Base-by-base conservation (phyloP, 306 rosid species). In the Cajanus cajan region DNA sequence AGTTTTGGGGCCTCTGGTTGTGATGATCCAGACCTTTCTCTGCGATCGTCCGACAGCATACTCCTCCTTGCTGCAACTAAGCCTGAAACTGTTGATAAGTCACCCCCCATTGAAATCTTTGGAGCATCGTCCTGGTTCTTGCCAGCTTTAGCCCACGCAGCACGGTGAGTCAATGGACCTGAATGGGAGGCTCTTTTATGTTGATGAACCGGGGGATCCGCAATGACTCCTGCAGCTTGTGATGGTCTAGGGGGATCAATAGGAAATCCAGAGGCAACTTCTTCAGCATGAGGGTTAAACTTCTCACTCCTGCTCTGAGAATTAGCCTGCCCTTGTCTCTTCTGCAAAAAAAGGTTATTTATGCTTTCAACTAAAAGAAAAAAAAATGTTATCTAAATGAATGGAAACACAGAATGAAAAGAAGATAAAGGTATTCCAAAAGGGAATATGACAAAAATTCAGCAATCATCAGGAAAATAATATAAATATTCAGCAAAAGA, bases 221-320 rank as follows among this genome's bases (percentile, higher is more conserved):
- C 44, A 14, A 85, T 79, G 34, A 40, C 86, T 83, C 90, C 97
- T 47, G 74, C 89, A 44, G 85, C 90, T 71, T 96, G 98, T 52
- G 97, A 96, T 71, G 94, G 93, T 85, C 99, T 87, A 47, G 99
- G 99, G n/a, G 99, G 99, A 61, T 96, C 99, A 62, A 96, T 96
- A 63, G 99, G 98, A 87, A 96, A 96, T 40, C 99, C 99, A 43
- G 99, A 96, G 21, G 93, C 98, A 87, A 78, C 96, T 74, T 96
- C 99, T 87, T 93, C 99, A 3, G 91, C 91, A 81, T 96, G 99
- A 86, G 94, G 94, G 73, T 91, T 93, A 82, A 96, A 96, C 90
- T 91, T 96, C 90, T 96, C 99, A 62, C 99, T 96, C 69, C 98
- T 87, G 85, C 99, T 96, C 86, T 90, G 93, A 13, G 98, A 82